Percentiles rank a stretch among this genome's conserved stretches.
Evolutionary conservation across 306 rosid genomes (phyloP).

Genomic region (Quercus gilva): DNA sequence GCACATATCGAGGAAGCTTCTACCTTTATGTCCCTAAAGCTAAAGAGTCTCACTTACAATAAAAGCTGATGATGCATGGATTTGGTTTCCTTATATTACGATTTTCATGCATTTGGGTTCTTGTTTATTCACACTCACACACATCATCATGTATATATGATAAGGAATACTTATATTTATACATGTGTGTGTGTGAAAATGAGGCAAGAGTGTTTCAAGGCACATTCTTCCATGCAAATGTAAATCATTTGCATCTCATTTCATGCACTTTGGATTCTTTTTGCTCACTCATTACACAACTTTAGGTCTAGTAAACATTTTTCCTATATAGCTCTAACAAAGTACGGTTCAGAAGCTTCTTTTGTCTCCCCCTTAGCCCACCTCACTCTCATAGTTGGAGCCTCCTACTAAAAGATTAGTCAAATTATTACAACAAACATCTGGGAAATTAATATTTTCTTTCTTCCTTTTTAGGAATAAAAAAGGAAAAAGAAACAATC

Average conservation of each 20-base stretch:
- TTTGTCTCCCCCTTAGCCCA: slow-evolving; percentile 38
- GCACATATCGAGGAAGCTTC: slow-evolving; percentile 97
- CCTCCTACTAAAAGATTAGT: slow-evolving; percentile 16
- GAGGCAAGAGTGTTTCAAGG: slow-evolving; percentile 26
- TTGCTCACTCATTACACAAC: slow-evolving; percentile 22
- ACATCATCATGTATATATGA: slow-evolving; percentile 6
- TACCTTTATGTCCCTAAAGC: slow-evolving; percentile 65
- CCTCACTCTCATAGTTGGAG: slow-evolving; percentile 13
- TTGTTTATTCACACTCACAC: slow-evolving; percentile 6
- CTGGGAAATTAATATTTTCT: slow-evolving; percentile 22
- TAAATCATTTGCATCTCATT: slow-evolving; percentile 36
- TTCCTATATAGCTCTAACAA: slow-evolving; percentile 22
- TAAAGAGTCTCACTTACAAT: slow-evolving; percentile 35
- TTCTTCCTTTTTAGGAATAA: slow-evolving; percentile 25
- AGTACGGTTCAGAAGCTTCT: slow-evolving; percentile 64
- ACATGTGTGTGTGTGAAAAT: slow-evolving; percentile 1
- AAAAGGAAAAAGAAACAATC: slow-evolving; percentile 30
- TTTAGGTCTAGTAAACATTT: slow-evolving; percentile 40
- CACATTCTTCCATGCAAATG: slow-evolving; percentile 55
- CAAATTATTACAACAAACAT: slow-evolving; percentile 17
- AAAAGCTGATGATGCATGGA: slow-evolving; percentile 58
- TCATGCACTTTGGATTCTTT: slow-evolving; percentile 42
- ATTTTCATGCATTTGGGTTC: slow-evolving; percentile 20
- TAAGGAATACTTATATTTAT: slow-evolving; percentile 5
- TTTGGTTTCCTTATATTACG: neutral